These are phyloP conservation scores for Candida vaughaniae DNA, from an alignment of 805 yeast genomes.

Conservation along the genomic window DNA sequence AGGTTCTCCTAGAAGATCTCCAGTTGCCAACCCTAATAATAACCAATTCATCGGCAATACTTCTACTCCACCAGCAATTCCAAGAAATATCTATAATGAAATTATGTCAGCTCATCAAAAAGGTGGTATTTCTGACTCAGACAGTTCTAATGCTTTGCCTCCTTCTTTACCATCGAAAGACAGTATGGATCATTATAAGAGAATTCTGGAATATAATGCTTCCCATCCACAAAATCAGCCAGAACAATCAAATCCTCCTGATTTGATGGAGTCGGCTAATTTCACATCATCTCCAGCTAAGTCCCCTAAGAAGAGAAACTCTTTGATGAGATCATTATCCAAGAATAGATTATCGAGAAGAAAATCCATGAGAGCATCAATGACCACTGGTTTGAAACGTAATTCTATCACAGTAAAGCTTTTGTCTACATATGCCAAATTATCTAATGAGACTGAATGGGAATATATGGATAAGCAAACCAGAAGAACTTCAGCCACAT, in stretches of 20 bases:
- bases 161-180: constrained; percentile 45
- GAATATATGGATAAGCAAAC: constrained; percentile 71
- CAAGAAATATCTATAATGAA: constrained; percentile 44
- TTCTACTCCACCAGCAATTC: constrained; percentile 26
- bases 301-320: constrained; percentile 24
- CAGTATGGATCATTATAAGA: constrained; percentile 16
- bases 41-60: constrained; percentile 3
- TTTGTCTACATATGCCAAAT: constrained; percentile 69
- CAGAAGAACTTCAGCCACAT: constrained; percentile 72
- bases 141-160: constrained; percentile 26
- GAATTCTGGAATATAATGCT: constrained; percentile 11
- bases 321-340: constrained; percentile 24
- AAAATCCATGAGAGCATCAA: constrained; percentile 37
- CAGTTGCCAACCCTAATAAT: constrained; percentile 6
- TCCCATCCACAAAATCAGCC: constrained; percentile 8
- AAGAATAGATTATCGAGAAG: constrained; percentile 33
- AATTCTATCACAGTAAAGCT: constrained; percentile 71
- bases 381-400: constrained; percentile 52
- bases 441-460: constrained; percentile 64
- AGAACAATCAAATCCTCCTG: constrained; percentile 12
- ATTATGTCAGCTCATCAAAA: constrained; percentile 35
- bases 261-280: constrained; percentile 29
- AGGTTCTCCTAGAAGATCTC: constrained; percentile 22
- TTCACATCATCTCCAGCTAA: constrained; percentile 16
- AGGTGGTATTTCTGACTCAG: constrained; percentile 10